These are phyloP conservation scores for Emmonsiellopsis sp. DNA, from an alignment of 2,329 filamentous ascomycete species.

Conservation along the genomic window DNA sequence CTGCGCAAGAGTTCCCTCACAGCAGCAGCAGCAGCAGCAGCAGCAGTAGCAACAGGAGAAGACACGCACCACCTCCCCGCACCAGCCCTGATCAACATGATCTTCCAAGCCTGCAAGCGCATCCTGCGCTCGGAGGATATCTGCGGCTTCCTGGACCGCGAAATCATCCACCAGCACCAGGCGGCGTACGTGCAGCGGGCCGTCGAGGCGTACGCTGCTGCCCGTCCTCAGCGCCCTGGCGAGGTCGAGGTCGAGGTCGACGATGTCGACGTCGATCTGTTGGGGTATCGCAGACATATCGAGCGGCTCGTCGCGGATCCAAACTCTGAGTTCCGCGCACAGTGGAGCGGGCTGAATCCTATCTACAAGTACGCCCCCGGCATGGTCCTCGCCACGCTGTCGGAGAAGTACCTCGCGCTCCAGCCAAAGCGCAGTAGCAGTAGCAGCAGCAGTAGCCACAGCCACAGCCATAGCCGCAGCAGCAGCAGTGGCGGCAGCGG, in stretches of 20 bases:
- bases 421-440: slow-evolving; percentile 5
- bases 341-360: slow-evolving; percentile 22
- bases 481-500: neutral
- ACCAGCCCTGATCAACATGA: slow-evolving; percentile 23
- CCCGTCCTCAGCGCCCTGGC: too few relatives aligned
- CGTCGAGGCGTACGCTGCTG: slow-evolving; percentile 10
- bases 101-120: slow-evolving; percentile 25
- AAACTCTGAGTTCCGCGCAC: slow-evolving; percentile 15
- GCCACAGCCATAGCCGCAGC: slow-evolving; percentile 4
- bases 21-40: neutral
- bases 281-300: slow-evolving; percentile 22
- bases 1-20: slow-evolving; percentile 10
- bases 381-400: slow-evolving; percentile 22
- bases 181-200: slow-evolving; percentile 18
- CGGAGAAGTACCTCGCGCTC: slow-evolving; percentile 27
- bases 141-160: slow-evolving; percentile 18
- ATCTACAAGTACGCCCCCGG: slow-evolving; percentile 21
- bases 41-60: neutral
- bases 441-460: neutral
- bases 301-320: slow-evolving; percentile 15
- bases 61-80: slow-evolving; percentile 19
- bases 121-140: slow-evolving; percentile 20
- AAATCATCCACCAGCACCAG: slow-evolving; percentile 21
- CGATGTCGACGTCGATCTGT: slow-evolving; percentile 13
- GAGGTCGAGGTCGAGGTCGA: too few relatives aligned